A percentile compares a stretch with the other conserved stretches of the same genome.
Conservation (phyloP, 2,329 filamentous ascomycete species). For the Xylaria digitata region DNA sequence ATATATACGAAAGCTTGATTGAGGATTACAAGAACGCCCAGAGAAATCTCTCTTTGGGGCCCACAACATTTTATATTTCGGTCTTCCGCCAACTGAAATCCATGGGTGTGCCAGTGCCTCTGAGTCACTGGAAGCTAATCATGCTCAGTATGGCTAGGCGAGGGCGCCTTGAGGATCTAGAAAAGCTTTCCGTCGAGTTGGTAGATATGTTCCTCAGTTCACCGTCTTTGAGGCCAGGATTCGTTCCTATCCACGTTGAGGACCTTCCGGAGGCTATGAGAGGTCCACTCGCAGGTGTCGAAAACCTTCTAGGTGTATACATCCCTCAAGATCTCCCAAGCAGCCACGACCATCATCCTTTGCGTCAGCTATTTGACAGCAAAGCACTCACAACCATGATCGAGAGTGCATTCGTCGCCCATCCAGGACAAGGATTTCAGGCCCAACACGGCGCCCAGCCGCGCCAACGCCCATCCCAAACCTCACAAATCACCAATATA, state of each 20-base stretch:
- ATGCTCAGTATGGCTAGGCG: constrained; percentile 58
- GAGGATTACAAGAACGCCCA: constrained; percentile 38
- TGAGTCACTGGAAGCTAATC: constrained; percentile 57
- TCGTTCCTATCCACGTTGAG: constrained; percentile 57
- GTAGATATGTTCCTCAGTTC: constrained; percentile 53
- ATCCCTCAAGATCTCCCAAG: constrained; percentile 57
- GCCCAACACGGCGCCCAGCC: constrained; percentile 14
- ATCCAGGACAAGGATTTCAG: constrained; percentile 41
- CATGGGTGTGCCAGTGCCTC: constrained; percentile 55
- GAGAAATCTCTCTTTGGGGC: constrained; percentile 39
- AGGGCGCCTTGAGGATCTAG: constrained; percentile 59
- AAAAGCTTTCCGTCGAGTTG: constrained; percentile 58
- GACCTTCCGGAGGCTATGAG: constrained; percentile 56
- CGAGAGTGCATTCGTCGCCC: constrained; percentile 59
- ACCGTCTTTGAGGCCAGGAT: constrained; percentile 46
- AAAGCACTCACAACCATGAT: constrained; percentile 56
- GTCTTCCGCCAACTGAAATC: constrained; percentile 53
- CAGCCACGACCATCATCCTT: constrained; percentile 58
- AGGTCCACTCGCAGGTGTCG: constrained; percentile 49
- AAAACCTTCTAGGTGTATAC: constrained; percentile 51
- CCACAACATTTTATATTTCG: constrained; percentile 48
- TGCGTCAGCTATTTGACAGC: constrained; percentile 59
- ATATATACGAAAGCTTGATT: constrained; percentile 49
- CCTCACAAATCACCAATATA: constrained; percentile 49
- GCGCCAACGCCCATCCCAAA: constrained; percentile 30